Evolutionary conservation across 2,329 filamentous ascomycete species (phyloP).

Genomic region (Colletotrichum sp.): DNA sequence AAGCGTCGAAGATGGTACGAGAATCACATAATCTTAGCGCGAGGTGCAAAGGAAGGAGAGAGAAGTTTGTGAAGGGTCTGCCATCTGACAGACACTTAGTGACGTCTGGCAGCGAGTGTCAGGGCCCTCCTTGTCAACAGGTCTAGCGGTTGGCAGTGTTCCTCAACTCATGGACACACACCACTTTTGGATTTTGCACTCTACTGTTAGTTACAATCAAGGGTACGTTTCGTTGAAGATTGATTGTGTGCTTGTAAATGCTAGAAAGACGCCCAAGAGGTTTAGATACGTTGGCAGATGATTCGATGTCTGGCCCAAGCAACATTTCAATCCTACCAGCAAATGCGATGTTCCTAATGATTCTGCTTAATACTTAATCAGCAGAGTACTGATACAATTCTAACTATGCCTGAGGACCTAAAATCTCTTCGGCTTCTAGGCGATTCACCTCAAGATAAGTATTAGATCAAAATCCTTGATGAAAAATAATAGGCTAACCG

Average conservation of each 20-base stretch:
- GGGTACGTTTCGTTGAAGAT: background rate
- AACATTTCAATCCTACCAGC: no score
- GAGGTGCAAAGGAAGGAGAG: background rate
- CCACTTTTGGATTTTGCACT: background rate
- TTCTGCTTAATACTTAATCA: no score
- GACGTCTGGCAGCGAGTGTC: background rate
- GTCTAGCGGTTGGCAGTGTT: background rate
- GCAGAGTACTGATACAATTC: no score
- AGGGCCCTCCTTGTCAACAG: background rate
- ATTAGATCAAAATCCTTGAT: no score
- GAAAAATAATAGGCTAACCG: no score
- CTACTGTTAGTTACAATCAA: background rate
- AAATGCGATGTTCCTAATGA: no score
- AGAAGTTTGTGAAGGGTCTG: rapidly evolving
- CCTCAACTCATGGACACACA: background rate
- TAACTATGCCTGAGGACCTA: no score
- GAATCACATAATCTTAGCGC: background rate
- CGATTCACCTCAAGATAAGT: no score
- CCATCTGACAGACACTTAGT: rapidly evolving
- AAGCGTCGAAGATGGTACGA: background rate
- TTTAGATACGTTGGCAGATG: no score
- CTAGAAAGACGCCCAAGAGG: background rate
- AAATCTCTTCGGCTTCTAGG: no score
- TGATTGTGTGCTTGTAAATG: background rate
- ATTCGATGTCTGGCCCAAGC: no score